Conservation (phyloP, 208 protist species). For the Trichomonas gallinae region DNA sequence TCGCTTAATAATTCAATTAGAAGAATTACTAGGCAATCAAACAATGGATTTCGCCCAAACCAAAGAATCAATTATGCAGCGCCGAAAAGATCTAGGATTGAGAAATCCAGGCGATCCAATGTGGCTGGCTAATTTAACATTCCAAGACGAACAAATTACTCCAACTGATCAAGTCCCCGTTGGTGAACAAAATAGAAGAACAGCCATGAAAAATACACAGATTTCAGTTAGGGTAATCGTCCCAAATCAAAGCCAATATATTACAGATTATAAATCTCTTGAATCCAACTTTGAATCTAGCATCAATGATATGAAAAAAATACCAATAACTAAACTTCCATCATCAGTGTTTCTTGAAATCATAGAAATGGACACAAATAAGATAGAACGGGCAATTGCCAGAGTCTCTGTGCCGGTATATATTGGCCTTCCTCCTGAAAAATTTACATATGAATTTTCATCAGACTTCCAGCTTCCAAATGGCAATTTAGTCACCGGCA, state of each 20-base stretch:
- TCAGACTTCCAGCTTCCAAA: neutral
- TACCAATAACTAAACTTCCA: neutral
- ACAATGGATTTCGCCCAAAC: neutral
- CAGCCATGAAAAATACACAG: neutral
- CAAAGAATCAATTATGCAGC: neutral
- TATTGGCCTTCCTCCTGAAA: neutral
- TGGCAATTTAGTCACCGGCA: neutral
- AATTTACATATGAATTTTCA: neutral
- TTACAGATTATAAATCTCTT: neutral
- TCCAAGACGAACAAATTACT: neutral
- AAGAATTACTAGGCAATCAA: neutral
- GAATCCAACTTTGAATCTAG: neutral
- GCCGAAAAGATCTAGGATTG: neutral
- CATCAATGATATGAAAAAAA: neutral
- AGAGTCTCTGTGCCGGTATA: neutral
- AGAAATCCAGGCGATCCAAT: neutral
- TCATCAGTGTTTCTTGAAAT: neutral
- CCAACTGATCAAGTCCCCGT: neutral
- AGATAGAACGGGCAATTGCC: neutral
- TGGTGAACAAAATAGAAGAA: neutral
- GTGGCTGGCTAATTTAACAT: neutral
- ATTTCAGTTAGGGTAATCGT: neutral
- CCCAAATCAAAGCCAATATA: neutral
- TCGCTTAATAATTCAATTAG: neutral
- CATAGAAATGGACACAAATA: neutral